Evolutionary conservation across 2,329 filamentous ascomycete species (phyloP).

Genomic region (Aureobasidium sp.): DNA sequence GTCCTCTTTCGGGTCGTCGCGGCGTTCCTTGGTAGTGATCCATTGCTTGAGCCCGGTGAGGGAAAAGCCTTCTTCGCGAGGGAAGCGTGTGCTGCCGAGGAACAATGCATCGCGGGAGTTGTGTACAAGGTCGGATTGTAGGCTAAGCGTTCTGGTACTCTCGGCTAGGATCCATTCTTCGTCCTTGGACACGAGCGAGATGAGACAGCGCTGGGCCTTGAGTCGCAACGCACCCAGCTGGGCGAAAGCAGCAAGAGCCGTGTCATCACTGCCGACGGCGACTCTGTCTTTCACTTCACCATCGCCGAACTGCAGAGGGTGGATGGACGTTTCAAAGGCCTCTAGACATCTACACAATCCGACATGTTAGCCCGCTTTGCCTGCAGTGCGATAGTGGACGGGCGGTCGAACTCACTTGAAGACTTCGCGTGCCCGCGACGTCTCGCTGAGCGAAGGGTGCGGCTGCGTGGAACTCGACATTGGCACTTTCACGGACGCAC

Average conservation of each 20-base stretch:
- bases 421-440: conserved; percentile 1
- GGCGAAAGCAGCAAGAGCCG: conserved; percentile 40
- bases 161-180: conserved; percentile 48
- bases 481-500: neutral
- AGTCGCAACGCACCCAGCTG: conserved; percentile 47
- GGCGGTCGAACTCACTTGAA: neutral
- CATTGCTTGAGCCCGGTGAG: conserved; percentile 22
- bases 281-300: conserved; percentile 10
- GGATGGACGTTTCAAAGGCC: neutral
- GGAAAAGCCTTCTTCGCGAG: conserved; percentile 31
- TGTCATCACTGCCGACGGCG: conserved; percentile 28
- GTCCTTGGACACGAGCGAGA: conserved; percentile 42
- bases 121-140: conserved; percentile 29
- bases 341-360: neutral
- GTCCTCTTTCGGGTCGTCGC: conserved; percentile 20
- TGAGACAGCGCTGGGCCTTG: conserved; percentile 42
- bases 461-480: neutral
- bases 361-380: neutral
- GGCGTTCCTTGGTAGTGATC: conserved; percentile 19
- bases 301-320: conserved; percentile 8
- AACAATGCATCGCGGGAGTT: conserved; percentile 31
- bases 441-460: neutral
- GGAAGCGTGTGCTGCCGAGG: conserved; percentile 29
- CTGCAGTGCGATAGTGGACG: too few species aligned
- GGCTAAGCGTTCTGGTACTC: conserved; percentile 41